Conservation (phyloP, 345 rosid genomes). For the Citrus hindsii region DNA sequence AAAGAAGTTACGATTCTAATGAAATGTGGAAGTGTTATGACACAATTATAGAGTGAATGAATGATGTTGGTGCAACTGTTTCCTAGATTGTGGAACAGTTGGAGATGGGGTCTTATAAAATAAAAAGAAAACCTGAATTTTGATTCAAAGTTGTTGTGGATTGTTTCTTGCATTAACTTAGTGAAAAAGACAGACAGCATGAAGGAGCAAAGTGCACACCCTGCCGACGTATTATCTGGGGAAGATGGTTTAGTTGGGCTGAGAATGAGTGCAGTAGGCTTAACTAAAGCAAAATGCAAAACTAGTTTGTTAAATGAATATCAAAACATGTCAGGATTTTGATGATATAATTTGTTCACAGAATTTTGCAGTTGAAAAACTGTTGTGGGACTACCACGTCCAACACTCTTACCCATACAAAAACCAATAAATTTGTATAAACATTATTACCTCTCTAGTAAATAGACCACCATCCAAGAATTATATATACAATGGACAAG, state of each 20-base stretch:
- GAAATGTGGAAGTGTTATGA: not conserved
- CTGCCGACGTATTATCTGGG: not conserved
- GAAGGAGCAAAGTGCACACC: not conserved
- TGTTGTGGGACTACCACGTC: not conserved
- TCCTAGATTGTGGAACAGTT: conserved; percentile 17
- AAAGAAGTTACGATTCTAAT: not conserved
- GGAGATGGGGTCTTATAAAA: not conserved
- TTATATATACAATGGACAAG: conserved; percentile 1
- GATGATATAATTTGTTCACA: not conserved
- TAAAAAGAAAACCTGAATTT: too few species aligned
- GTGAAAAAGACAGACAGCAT: not conserved
- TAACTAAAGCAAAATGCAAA: conserved; percentile 9
- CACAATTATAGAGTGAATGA: conserved; percentile 5
- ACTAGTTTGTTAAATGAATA: not conserved
- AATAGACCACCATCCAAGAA: not conserved
- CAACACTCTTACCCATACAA: not conserved
- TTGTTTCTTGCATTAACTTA: too few species aligned
- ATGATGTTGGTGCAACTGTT: not conserved
- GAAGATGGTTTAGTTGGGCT: not conserved
- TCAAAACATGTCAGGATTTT: not conserved
- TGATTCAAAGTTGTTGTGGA: too few species aligned
- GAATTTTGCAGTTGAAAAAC: not conserved
- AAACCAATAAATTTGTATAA: not conserved
- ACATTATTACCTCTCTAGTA: not conserved
- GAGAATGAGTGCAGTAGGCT: conserved; percentile 3